Evolutionary conservation across 2,329 filamentous ascomycete species (phyloP), one percentile per base, ranked within the genome.

Genomic region (Fusarium irregulare): DNA sequence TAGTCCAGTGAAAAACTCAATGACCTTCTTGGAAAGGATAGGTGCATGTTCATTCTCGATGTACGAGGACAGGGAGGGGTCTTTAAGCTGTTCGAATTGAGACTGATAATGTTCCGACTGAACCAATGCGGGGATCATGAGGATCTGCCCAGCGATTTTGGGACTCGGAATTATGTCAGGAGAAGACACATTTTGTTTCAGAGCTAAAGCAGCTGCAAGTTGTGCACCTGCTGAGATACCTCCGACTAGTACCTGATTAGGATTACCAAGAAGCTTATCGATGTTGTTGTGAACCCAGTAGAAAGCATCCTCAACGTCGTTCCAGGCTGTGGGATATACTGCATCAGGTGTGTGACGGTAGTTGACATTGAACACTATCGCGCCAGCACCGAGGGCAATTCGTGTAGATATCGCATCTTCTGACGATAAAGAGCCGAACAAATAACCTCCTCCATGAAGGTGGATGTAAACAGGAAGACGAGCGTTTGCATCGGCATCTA

Each of bases 281-380:
- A 73, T 69, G 3, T 73, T 49, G 6, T 59, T 47, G 51, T 87
- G 82, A 0, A 87, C 70, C 88, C 87, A 90, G 16, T 81, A 77
- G 25, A 88, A 85, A 0, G 83, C 83, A 55, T 89, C 87, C 66
- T 87, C 83, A 0, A 79, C 76, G 54, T 90, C 88, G 49, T 84
- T 60, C 83, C 83, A 87, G 0, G 84, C 81, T 0, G 81, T 84
- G 0, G 88, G 88, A 61, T 84, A 89, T 0, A 59, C 67, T 64
- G 83, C 75, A 57, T 88, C 83, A 0, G 87, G 87, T 0, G 86
- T 87, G 75, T 89, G 87, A 2, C 88, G 84, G 73, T 89, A 89
- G 60, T 87, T 86, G n/a, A 88, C 78, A 58, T 87, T 86, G 7
- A 89, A 58, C 0, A 89, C 85, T 0, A 84, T 73, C 4, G 83